Evolutionary conservation across 768 basidiomycete species (phyloP).

Genomic region (Pulveroboletus frians): DNA sequence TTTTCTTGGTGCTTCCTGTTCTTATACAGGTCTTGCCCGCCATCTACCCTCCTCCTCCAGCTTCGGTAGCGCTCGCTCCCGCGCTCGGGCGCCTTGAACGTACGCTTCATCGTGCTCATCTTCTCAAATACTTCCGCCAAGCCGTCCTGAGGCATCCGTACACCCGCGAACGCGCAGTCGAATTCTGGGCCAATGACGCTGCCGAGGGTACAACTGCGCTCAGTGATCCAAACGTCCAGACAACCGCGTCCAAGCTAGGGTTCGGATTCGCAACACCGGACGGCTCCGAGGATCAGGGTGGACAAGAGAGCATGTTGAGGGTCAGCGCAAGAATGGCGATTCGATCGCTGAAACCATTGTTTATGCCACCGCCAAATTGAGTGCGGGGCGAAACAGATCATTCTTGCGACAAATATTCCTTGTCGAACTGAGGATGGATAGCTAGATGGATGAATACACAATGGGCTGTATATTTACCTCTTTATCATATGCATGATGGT

Average conservation of each 20-base stretch:
- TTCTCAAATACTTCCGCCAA: constrained; percentile 52
- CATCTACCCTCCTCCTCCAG: constrained; percentile 23
- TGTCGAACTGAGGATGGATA: not conserved
- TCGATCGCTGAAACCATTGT: constrained; percentile 23
- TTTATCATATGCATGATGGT: too few relatives aligned
- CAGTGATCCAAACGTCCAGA: constrained; percentile 43
- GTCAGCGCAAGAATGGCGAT: constrained; percentile 23
- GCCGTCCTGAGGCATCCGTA: constrained; percentile 51
- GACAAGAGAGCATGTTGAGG: constrained; percentile 23
- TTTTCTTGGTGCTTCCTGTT: constrained; percentile 57
- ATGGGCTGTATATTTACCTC: too few relatives aligned
- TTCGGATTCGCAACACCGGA: constrained; percentile 31
- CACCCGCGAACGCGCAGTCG: constrained; percentile 41
- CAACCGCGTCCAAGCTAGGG: constrained; percentile 43
- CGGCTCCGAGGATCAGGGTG: constrained; percentile 4
- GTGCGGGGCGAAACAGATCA: not conserved
- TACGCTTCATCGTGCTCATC: constrained; percentile 43
- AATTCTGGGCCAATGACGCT: constrained; percentile 57
- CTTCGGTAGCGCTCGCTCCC: constrained; percentile 24
- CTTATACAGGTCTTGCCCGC: constrained; percentile 41
- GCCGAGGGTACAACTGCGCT: constrained; percentile 48
- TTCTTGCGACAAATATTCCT: not conserved
- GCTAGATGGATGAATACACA: not conserved
- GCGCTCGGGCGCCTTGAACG: constrained; percentile 31
- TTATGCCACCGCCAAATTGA: constrained; percentile 21